Conservation (phyloP, 768 basidiomycete genomes). For the Terana coerulea region DNA sequence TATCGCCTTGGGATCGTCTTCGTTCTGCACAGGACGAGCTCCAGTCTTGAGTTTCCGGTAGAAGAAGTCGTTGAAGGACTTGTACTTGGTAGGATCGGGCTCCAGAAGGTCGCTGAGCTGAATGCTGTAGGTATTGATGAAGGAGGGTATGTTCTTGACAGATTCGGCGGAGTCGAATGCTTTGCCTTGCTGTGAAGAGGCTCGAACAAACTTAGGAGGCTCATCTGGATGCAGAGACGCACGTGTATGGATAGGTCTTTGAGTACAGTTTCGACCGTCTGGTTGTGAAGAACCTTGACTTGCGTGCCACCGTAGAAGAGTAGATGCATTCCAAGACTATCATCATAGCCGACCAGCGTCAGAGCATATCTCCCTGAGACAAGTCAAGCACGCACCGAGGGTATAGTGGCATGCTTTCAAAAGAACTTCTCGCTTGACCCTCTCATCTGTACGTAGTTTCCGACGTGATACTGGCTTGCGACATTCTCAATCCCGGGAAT, state of each 20-base stretch:
- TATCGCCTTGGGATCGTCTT: conserved; percentile 46
- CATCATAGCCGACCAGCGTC: neutral
- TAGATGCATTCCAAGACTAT: conserved; percentile 69
- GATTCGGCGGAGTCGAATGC: conserved; percentile 54
- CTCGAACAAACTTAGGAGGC: neutral
- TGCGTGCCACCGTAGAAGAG: conserved; percentile 59
- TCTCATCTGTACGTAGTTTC: conserved; percentile 54
- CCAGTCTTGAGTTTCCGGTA: conserved; percentile 52
- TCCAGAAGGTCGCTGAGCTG: conserved; percentile 56
- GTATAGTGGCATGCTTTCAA: conserved; percentile 75
- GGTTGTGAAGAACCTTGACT: conserved; percentile 43
- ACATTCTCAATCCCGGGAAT: conserved; percentile 56
- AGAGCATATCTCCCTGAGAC: neutral
- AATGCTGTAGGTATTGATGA: conserved; percentile 53
- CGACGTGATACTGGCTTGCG: conserved; percentile 49
- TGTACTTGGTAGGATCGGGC: conserved; percentile 58
- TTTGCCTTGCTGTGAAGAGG: conserved; percentile 41
- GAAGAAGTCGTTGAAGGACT: conserved; percentile 80
- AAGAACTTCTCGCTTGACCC: conserved; percentile 48
- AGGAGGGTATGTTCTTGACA: conserved; percentile 48
- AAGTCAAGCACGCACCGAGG: conserved; percentile 34
- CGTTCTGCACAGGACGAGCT: conserved; percentile 59
- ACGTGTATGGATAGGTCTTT: conserved; percentile 53
- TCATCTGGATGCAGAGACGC: conserved; percentile 1
- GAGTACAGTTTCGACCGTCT: conserved; percentile 46